Percentiles rank a stretch among this genome's conserved stretches.
phyloP scores from a whole-genome alignment of 345 rosid genomes.

The Eutrema yunnanense region DNA sequence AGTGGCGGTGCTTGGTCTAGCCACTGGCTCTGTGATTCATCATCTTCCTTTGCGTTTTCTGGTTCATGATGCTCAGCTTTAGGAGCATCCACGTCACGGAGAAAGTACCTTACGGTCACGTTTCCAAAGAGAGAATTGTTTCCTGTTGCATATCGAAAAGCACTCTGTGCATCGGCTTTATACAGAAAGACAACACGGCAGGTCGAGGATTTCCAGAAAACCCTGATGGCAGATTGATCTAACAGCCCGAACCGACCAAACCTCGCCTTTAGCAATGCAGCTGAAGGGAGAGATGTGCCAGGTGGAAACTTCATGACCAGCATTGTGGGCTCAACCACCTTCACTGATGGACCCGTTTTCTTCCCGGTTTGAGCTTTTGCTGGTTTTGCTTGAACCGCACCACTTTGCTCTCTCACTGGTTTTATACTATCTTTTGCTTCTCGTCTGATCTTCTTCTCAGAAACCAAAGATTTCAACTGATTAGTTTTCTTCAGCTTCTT shows the following conservation, averaged over 20 bases:
- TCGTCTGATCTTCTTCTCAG: slow-evolving; percentile 57
- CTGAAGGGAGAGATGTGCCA: slow-evolving; percentile 79
- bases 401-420: slow-evolving; percentile 38
- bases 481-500: slow-evolving; percentile 65
- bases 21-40: slow-evolving; percentile 21
- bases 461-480: slow-evolving; percentile 49
- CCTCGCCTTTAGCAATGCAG: slow-evolving; percentile 79
- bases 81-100: slow-evolving; percentile 70
- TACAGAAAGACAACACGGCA: slow-evolving; percentile 90
- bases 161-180: slow-evolving; percentile 81
- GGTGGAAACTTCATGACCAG: slow-evolving; percentile 98
- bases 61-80: slow-evolving; percentile 46
- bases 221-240: slow-evolving; percentile 80
- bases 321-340: slow-evolving; percentile 86
- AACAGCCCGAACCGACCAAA: slow-evolving; percentile 91
- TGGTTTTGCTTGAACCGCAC: slow-evolving; percentile 32
- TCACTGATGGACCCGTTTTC: slow-evolving; percentile 42
- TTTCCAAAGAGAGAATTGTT: slow-evolving; percentile 68
- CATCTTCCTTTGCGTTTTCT: slow-evolving; percentile 30
- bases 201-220: slow-evolving; percentile 84
- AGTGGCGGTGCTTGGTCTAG: slow-evolving; percentile 32
- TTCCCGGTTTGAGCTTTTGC: slow-evolving; percentile 38
- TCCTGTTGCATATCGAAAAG: slow-evolving; percentile 62
- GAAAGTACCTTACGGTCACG: slow-evolving; percentile 54
- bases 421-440: slow-evolving; percentile 35